Conservation (phyloP, 1,139 yeast genomes). For the Kodamaea arcana region DNA sequence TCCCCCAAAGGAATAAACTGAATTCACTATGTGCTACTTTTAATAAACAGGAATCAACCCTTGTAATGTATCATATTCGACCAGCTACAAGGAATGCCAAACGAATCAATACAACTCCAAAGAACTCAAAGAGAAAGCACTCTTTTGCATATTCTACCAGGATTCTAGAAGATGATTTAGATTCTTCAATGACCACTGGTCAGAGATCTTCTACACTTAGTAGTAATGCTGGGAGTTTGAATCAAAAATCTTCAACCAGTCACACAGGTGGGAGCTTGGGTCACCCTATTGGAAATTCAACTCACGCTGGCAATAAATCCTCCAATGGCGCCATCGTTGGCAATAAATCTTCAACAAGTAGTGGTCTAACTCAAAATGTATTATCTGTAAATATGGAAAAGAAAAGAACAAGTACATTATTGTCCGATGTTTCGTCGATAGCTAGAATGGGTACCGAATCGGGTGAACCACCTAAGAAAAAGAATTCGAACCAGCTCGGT, state of each 20-base stretch:
- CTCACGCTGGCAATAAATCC: too few relatives aligned
- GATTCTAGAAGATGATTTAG: conserved; percentile 40
- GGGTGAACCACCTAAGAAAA: conserved; percentile 24
- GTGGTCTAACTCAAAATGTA: conserved; percentile 13
- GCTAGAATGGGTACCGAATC: conserved; percentile 57
- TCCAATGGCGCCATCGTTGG: too few relatives aligned
- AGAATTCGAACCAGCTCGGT: conserved; percentile 1
- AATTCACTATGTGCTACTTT: conserved; percentile 51
- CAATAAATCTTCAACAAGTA: conserved; percentile 5
- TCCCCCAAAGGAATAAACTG: conserved; percentile 37
- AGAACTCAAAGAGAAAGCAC: conserved; percentile 22
- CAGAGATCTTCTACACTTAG: too few relatives aligned
- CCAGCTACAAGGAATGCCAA: conserved; percentile 23
- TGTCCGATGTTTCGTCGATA: conserved; percentile 54
- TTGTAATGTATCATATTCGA: conserved; percentile 50
- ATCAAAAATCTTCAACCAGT: too few relatives aligned
- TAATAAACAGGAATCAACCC: conserved; percentile 38
- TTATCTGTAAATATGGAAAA: conserved; percentile 44
- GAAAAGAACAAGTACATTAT: conserved; percentile 49
- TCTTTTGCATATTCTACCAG: conserved; percentile 33
- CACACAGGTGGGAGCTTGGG: too few relatives aligned
- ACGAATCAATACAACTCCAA: conserved; percentile 11
- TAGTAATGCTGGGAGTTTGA: too few relatives aligned
- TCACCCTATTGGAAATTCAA: too few relatives aligned
- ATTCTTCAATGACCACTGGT: conserved; percentile 7